phyloP scores from a whole-genome alignment of 2,329 filamentous ascomycete genomes.

The Dothidotthia symphoricarpi region DNA sequence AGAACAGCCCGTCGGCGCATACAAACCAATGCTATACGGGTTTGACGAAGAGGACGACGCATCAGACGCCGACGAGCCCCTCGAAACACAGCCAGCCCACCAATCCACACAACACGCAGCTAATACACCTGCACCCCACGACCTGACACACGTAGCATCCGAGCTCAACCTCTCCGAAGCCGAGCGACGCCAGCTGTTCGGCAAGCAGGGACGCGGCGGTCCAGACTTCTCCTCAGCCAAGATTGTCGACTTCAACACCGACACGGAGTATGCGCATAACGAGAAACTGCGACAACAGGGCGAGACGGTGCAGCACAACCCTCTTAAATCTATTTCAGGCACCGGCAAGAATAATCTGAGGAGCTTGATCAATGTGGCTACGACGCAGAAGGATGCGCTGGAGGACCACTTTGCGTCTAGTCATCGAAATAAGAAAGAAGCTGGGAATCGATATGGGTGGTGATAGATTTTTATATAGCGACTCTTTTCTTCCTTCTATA shows the following conservation, averaged over 20 bases:
- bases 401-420: conserved; percentile 89
- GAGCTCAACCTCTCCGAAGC: conserved; percentile 76
- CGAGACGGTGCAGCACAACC: conserved; percentile 71
- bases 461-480: conserved; percentile 34
- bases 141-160: conserved; percentile 68
- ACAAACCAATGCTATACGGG: conserved; percentile 42
- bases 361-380: conserved; percentile 81
- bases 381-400: conserved; percentile 78
- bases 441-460: conserved; percentile 83
- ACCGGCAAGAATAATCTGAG: conserved; percentile 87
- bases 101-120: conserved; percentile 6
- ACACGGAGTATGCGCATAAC: conserved; percentile 82
- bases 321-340: conserved; percentile 71
- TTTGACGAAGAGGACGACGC: conserved; percentile 17
- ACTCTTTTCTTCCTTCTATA: too few relatives aligned
- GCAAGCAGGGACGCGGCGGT: conserved; percentile 58
- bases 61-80: conserved; percentile 14
- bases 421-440: conserved; percentile 75
- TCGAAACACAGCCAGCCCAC: conserved; percentile 4
- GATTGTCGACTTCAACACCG: conserved; percentile 84
- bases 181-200: conserved; percentile 80
- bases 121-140: conserved; percentile 43
- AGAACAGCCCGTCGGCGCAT: conserved; percentile 24
- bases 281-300: conserved; percentile 70
- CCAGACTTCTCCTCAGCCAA: conserved; percentile 55